Conservation (phyloP, 2,329 filamentous ascomycete genomes). For the Neocucurbitaria cava region DNA sequence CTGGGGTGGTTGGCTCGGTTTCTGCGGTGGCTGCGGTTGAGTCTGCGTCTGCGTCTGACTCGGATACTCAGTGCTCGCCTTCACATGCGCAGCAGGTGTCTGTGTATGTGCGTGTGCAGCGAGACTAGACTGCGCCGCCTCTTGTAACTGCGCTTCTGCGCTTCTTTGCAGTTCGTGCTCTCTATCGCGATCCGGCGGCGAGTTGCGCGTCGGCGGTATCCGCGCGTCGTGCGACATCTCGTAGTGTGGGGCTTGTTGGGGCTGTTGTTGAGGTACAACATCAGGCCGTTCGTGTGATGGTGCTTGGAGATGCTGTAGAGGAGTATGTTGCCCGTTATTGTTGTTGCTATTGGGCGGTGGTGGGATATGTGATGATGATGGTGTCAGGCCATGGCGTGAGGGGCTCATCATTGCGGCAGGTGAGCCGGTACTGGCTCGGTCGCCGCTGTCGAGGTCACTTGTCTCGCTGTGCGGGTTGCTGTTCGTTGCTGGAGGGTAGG, state of each 20-base stretch:
- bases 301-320: slow-evolving; percentile 19
- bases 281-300: slow-evolving; percentile 10
- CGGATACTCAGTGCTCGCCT: slow-evolving; percentile 25
- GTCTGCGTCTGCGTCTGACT: too few species aligned
- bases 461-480: slow-evolving; percentile 43
- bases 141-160: slow-evolving; percentile 41
- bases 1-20: slow-evolving; percentile 24
- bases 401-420: slow-evolving; percentile 37
- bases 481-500: slow-evolving; percentile 28
- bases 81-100: slow-evolving; percentile 36
- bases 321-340: slow-evolving; percentile 27
- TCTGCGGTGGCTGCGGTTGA: slow-evolving; percentile 6
- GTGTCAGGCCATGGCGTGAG: slow-evolving; percentile 29
- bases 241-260: slow-evolving; percentile 8
- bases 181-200: slow-evolving; percentile 32
- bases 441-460: slow-evolving; percentile 35
- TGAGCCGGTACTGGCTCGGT: slow-evolving; percentile 39
- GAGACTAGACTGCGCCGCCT: slow-evolving; percentile 43
- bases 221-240: slow-evolving; percentile 25
- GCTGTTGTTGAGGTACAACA: not conserved
- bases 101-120: too few species aligned
- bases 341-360: too few species aligned
- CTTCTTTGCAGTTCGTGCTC: slow-evolving; percentile 30
- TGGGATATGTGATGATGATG: slow-evolving; percentile 24
- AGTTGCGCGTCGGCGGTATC: slow-evolving; percentile 22